Conservation (phyloP, 768 basidiomycete genomes). For the Leucocoprinus leucothites region DNA sequence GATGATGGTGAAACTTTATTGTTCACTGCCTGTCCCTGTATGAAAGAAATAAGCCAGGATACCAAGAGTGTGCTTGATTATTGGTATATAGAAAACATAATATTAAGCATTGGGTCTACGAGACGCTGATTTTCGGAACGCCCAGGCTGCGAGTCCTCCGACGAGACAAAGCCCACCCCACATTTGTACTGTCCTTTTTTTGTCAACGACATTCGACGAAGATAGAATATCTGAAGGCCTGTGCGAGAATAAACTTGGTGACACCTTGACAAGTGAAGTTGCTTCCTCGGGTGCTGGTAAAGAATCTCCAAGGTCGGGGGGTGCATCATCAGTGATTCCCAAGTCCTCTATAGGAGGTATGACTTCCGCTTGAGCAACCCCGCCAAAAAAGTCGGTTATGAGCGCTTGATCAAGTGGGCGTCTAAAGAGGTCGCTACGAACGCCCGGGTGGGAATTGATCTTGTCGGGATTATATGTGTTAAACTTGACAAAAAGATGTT, state of each 20-base stretch:
- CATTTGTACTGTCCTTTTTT: not conserved
- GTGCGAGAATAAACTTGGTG: not conserved
- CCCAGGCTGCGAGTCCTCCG: not conserved
- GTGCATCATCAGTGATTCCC: not conserved
- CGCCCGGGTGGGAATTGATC: conserved; percentile 86
- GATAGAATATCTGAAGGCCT: not conserved
- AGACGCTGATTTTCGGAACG: not conserved
- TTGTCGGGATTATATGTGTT: conserved; percentile 67
- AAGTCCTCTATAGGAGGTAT: not conserved
- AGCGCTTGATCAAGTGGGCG: conserved; percentile 58
- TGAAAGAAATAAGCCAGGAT: too few species aligned
- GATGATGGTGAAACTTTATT: too few species aligned
- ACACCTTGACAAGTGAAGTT: not conserved
- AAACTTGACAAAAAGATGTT: conserved; percentile 51
- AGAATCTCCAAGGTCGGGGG: not conserved
- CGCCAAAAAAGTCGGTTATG: conserved; percentile 87
- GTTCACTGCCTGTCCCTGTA: too few species aligned
- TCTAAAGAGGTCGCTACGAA: conserved; percentile 78
- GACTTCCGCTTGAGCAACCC: conserved; percentile 81
- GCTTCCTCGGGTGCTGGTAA: not conserved
- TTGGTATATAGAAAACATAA: too few species aligned
- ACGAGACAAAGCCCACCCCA: not conserved
- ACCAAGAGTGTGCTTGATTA: too few species aligned
- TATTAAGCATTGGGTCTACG: too few species aligned
- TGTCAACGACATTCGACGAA: not conserved